Base-by-base conservation (phyloP, 768 basidiomycete genomes). In the Tylopilus sp. region DNA sequence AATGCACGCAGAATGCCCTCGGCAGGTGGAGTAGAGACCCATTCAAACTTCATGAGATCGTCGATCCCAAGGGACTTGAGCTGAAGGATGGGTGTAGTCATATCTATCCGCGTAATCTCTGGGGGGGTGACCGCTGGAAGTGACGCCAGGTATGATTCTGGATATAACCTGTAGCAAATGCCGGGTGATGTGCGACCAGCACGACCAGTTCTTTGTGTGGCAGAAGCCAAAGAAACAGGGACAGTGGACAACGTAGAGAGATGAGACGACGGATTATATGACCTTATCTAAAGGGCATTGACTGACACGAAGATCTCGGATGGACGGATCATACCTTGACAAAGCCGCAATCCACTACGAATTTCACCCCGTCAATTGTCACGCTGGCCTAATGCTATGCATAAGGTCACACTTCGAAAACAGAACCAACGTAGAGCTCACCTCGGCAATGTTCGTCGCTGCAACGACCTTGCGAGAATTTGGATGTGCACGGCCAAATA, bases 371-470 rank as follows among this genome's bases (percentile, higher is more conserved):
- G 37, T 98, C 92, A 52, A 99, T 98, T 1, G 97, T 99, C 22
- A 99, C 89, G 65, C 91, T 94, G 16, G 97, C 95, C 90, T 92
- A 52, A 22, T 34, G 26, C 53, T 21, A 11, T 7, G 30, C 56
- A 33, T 33, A 50, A 41, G 24, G 9, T 25, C 21, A 28, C 12
- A 31, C 8, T 43, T 45, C 31, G 29, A n/a, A 24, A 11, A 37
- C 8, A 43, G 33, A 38, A 31, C 31, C 0, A 17, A 43, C 8
- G n/a, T 40, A 22, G 37, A 24, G 47, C 71, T 22, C 57, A 87
- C 89, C 72, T 99, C 97, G 16, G 97, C 97, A 45, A 98, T 95
- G 66, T 99, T 99, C 0, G 97, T 99, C 4, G 91, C 80, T 26
- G 97, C 81, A 47, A 99, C 85, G 47, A 97, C 86, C 69, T 98